These are phyloP conservation scores for Penicillium herquei DNA, from an alignment of 495 filamentous ascomycete species.

Conservation along the genomic window DNA sequence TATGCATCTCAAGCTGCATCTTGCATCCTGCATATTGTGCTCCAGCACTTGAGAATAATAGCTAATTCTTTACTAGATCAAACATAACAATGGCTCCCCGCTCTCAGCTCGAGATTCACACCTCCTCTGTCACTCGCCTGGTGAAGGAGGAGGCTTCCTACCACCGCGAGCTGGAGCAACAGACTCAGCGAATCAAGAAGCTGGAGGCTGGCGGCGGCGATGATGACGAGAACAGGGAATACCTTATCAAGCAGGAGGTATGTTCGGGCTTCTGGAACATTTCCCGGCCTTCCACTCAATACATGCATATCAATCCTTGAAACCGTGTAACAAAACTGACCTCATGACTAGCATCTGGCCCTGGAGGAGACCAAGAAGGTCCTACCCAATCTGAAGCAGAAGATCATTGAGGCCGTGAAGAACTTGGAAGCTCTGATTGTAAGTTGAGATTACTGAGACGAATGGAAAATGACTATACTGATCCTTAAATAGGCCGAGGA, in stretches of 20 bases:
- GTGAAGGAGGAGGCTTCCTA: slow-evolving; percentile 91
- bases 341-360: slow-evolving; percentile 58
- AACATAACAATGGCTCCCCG: slow-evolving; percentile 63
- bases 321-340: not conserved
- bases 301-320: not conserved
- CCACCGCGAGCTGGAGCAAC: slow-evolving; percentile 73
- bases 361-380: slow-evolving; percentile 81
- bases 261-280: not conserved
- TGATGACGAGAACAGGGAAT: slow-evolving; percentile 67
- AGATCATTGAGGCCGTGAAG: slow-evolving; percentile 64
- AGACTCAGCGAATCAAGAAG: slow-evolving; percentile 69
- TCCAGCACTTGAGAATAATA: not conserved
- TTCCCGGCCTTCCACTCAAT: no score
- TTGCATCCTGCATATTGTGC: not conserved
- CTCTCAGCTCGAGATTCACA: slow-evolving; percentile 68
- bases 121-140: slow-evolving; percentile 71
- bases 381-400: slow-evolving; percentile 63
- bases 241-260: slow-evolving; percentile 81
- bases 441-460: slow-evolving; percentile 19
- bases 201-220: slow-evolving; percentile 47
- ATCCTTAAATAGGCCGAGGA: slow-evolving; percentile 35
- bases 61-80: slow-evolving; percentile 3
- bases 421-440: slow-evolving; percentile 67
- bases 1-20: not conserved
- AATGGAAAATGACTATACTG: slow-evolving; percentile 12